Evolutionary conservation across 768 basidiomycete genomes (phyloP), one percentile per base, ranked within the genome.

Genomic region (Boletus huronensis): DNA sequence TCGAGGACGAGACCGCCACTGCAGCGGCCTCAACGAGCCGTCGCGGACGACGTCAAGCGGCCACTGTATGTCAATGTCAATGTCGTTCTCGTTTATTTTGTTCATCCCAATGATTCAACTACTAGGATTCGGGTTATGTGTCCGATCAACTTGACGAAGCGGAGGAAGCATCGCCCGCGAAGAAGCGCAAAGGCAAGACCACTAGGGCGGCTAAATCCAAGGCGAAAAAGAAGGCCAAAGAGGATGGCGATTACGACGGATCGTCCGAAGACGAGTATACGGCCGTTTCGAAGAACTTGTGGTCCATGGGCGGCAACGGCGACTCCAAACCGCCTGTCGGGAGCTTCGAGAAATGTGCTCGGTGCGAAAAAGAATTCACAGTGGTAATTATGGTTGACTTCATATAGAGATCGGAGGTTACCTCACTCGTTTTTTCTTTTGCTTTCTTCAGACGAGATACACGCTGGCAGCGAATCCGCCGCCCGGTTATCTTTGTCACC

Each of bases 291-390:
- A 85, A 79, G 64, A 75, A 75, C 45, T 60, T 77, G 65, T 72
- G 74, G 70, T 47, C 63, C 36, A 60, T 59, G 60, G 60, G 72
- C 60, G 66, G 67, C 41, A 54, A 58, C 60, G 34, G 72, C 58
- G 45, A 59, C 17, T 59, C 69, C 0, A 87, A 87, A 55, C 90
- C 88, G 1, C 75, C 87, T 3, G 77, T 87, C 5, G 96, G 96
- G 1, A 84, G 83, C 58, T 88, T 95, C 52, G 85, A 85, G 59
- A 74, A 79, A 7, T 99, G 97, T 65, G 90, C 84, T 1, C 79
- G 80, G 51, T 99, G 96, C 68, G 77, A 79, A 48, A 86, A 88
- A 54, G 83, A 87, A 60, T 97, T 96, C 67, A 92, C 91, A 16
- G 89, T 95, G 65, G 96, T 97, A 70, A 53, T 85, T 79, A 16